phyloP scores from a whole-genome alignment of 345 rosid species.

The Ceriops decandra region DNA sequence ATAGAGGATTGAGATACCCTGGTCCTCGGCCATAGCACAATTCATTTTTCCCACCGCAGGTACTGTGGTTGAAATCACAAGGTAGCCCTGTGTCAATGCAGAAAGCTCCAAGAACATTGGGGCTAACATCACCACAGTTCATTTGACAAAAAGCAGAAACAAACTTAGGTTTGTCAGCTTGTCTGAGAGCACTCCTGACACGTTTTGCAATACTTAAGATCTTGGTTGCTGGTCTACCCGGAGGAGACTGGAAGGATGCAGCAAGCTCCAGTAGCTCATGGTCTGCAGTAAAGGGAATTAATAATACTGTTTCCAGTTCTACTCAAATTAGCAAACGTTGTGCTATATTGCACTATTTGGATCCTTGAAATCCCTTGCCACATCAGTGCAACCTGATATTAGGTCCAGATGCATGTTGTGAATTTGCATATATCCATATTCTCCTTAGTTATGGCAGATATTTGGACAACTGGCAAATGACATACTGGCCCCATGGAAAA shows the following conservation, averaged over 20 bases:
- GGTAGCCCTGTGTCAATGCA: constrained; percentile 81
- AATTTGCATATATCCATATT: too few relatives aligned
- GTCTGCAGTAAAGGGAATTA: constrained; percentile 39
- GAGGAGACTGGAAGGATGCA: constrained; percentile 62
- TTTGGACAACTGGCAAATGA: too few relatives aligned
- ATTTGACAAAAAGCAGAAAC: constrained; percentile 94
- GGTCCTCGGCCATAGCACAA: constrained; percentile 93
- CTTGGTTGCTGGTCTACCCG: constrained; percentile 62
- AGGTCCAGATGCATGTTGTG: too few relatives aligned
- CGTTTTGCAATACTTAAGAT: constrained; percentile 61
- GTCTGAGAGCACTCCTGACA: constrained; percentile 68
- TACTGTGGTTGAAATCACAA: constrained; percentile 94
- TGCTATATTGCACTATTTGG: too few relatives aligned
- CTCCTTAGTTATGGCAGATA: too few relatives aligned
- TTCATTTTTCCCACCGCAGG: constrained; percentile 88
- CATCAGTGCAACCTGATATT: too few relatives aligned
- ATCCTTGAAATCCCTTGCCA: too few relatives aligned
- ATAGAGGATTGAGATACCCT: constrained; percentile 43
- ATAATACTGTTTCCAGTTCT: background rate
- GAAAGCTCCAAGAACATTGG: constrained; percentile 90
- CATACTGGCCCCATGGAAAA: too few relatives aligned
- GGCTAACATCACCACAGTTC: constrained; percentile 96
- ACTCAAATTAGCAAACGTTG: too few relatives aligned
- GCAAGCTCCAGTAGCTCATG: constrained; percentile 80
- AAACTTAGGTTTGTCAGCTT: constrained; percentile 66